These are phyloP conservation scores for Coemansia sp. DNA, from an alignment of 192 early-diverging fungal genomes.

Conservation along the genomic window DNA sequence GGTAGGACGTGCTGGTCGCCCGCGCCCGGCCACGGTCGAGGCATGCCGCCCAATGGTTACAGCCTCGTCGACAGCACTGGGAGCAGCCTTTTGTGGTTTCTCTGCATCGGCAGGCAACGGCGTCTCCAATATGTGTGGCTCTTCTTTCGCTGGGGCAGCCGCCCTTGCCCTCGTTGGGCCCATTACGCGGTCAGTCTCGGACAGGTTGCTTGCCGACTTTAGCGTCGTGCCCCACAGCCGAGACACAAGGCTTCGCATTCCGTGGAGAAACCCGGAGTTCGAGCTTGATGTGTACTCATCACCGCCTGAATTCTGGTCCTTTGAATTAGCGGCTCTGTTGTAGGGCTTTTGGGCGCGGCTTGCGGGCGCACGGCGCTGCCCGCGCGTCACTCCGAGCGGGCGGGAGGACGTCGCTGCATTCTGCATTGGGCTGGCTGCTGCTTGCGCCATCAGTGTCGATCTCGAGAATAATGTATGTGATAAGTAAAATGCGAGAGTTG, in stretches of 20 bases:
- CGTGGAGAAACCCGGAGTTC: constrained; percentile 32
- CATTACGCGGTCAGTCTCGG: constrained; percentile 1
- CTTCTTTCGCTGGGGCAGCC: neutral
- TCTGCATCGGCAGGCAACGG: neutral
- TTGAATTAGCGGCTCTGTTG: constrained; percentile 3
- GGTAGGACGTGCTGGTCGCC: constrained; percentile 21
- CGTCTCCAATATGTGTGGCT: neutral
- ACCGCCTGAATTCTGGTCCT: neutral
- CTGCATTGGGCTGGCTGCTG: constrained; percentile 9
- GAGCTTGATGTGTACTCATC: constrained; percentile 15
- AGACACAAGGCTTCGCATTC: constrained; percentile 46
- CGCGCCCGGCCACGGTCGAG: constrained; percentile 16
- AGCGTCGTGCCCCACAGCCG: constrained; percentile 45
- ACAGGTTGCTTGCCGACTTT: constrained; percentile 7
- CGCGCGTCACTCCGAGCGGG: constrained; percentile 38
- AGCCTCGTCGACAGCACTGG: neutral
- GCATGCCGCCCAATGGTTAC: constrained; percentile 8
- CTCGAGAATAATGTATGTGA: no score
- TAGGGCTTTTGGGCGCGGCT: constrained; percentile 47
- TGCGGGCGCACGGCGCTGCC: constrained; percentile 29
- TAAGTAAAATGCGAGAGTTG: no score
- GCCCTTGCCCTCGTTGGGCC: neutral
- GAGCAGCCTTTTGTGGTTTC: neutral
- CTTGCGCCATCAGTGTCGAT: constrained; percentile 46
- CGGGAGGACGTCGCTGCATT: constrained; percentile 30